Percentiles rank a stretch among this genome's conserved stretches.
Conservation (phyloP, 2,329 filamentous ascomycete genomes). For the Paracorniculantispora psalliotae region DNA sequence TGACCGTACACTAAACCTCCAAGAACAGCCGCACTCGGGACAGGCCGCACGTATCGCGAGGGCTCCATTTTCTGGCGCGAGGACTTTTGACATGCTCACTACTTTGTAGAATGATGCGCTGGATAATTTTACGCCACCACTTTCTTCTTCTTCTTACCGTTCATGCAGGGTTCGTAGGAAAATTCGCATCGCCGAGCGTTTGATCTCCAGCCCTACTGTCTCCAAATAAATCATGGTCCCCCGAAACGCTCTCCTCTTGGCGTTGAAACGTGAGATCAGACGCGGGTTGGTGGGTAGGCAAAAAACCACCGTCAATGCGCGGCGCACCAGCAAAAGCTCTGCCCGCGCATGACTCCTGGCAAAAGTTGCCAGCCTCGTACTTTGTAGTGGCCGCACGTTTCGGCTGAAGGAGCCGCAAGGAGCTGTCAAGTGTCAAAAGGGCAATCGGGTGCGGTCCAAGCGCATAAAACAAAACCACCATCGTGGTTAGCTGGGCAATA, state of each 20-base stretch:
- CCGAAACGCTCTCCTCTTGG: background rate
- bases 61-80: too few species aligned
- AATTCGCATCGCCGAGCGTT: constrained; percentile 1
- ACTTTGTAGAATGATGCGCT: too few species aligned
- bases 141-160: background rate
- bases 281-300: too few species aligned
- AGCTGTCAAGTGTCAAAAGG: background rate
- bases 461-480: constrained; percentile 4
- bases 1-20: too few species aligned
- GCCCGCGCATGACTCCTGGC: constrained; percentile 5
- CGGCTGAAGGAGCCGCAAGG: constrained; percentile 4
- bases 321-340: background rate
- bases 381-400: constrained; percentile 2
- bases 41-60: too few species aligned
- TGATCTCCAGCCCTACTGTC: constrained; percentile 1
- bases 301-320: constrained; percentile 4
- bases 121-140: too few species aligned
- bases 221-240: background rate
- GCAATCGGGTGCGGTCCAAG: constrained; percentile 1
- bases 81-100: too few species aligned
- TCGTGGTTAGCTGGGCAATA: background rate
- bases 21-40: too few species aligned
- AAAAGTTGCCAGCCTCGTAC: background rate
- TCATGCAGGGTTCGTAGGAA: background rate
- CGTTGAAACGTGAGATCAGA: too few species aligned